Conservation (phyloP, 208 protist species). For the Leishmania gerbilli region DNA sequence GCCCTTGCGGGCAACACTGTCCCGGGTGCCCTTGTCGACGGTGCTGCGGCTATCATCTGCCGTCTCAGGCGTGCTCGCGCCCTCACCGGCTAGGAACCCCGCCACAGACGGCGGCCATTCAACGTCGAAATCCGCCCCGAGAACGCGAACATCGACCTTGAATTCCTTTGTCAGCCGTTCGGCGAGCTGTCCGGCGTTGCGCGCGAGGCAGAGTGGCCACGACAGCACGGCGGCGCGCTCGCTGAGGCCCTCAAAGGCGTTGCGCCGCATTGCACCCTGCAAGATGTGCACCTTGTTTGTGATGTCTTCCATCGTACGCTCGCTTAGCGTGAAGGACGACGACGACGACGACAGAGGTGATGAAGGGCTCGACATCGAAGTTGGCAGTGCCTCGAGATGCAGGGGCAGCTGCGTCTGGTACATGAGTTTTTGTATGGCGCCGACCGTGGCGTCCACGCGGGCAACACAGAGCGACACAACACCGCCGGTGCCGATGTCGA, state of each 20-base stretch:
- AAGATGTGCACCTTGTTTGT: constrained; percentile 73
- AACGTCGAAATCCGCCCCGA: constrained; percentile 61
- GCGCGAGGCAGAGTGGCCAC: constrained; percentile 70
- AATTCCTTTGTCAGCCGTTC: constrained; percentile 61
- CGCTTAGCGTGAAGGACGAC: constrained; percentile 53
- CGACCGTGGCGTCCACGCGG: constrained; percentile 66
- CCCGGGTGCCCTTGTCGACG: no score
- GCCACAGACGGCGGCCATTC: constrained; percentile 24
- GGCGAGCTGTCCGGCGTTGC: constrained; percentile 55
- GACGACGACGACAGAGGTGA: not conserved
- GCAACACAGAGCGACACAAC: constrained; percentile 70
- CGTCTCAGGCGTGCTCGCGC: not conserved
- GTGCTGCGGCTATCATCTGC: not conserved
- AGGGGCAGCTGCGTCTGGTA: constrained; percentile 87
- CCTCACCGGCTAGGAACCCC: not conserved
- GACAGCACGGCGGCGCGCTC: constrained; percentile 77
- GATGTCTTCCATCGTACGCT: constrained; percentile 62
- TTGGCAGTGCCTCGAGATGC: constrained; percentile 39
- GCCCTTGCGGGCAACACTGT: not conserved
- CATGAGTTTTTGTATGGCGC: constrained; percentile 57
- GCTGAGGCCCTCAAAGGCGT: constrained; percentile 61
- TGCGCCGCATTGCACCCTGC: constrained; percentile 62
- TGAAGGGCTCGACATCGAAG: not conserved
- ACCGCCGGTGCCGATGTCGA: constrained; percentile 86
- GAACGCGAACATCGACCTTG: constrained; percentile 70